A percentile compares a stretch with the other conserved stretches of the same genome.
These are phyloP conservation scores for Penicillium polonicum DNA, from an alignment of 2,329 filamentous ascomycete genomes.

Conservation along the genomic window DNA sequence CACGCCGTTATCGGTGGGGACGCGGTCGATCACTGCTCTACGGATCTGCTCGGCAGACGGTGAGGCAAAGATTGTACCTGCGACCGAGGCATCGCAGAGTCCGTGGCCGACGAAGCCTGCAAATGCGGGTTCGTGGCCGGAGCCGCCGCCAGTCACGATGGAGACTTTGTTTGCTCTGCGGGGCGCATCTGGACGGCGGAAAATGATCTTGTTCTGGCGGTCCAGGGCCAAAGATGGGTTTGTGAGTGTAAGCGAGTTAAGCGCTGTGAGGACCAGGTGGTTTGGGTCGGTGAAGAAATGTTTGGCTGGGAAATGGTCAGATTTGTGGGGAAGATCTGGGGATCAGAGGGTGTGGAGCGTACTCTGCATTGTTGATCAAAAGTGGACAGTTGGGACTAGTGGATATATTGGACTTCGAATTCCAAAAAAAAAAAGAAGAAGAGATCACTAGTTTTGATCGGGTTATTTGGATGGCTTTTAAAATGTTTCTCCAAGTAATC, in stretches of 20 bases:
- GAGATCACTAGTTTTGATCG: neutral
- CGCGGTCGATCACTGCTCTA: constrained; percentile 68
- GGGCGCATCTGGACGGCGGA: constrained; percentile 62
- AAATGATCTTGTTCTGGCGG: constrained; percentile 76
- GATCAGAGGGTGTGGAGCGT: constrained; percentile 18
- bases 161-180: constrained; percentile 62
- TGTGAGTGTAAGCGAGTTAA: constrained; percentile 73
- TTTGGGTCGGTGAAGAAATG: constrained; percentile 88
- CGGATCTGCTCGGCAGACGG: constrained; percentile 81
- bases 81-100: constrained; percentile 75
- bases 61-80: constrained; percentile 83
- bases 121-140: constrained; percentile 87
- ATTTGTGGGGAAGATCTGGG: neutral
- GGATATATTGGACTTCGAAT: neutral
- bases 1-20: constrained; percentile 71
- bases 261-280: constrained; percentile 72
- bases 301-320: constrained; percentile 51
- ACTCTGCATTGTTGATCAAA: constrained; percentile 39
- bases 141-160: constrained; percentile 83
- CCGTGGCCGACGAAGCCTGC: constrained; percentile 80
- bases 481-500: neutral
- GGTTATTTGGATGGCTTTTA: neutral
- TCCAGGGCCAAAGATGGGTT: constrained; percentile 84
- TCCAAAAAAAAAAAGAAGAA: neutral
- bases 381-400: neutral